Evolutionary conservation across 441 rosid species (phyloP).

Genomic region (Populus trichocarpa): DNA sequence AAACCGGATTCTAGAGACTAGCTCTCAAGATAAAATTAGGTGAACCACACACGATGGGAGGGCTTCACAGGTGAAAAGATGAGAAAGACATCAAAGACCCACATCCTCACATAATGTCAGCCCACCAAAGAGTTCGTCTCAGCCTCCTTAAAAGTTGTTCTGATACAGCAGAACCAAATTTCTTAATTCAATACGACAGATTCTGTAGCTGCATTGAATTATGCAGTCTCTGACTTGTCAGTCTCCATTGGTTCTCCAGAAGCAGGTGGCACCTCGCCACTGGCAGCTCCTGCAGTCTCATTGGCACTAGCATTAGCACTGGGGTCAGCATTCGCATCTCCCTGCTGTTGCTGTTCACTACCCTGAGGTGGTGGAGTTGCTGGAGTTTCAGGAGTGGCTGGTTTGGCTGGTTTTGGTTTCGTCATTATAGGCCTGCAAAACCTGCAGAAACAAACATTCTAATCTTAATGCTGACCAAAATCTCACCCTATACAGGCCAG

Average conservation of each 20-base stretch:
- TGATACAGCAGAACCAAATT: conserved; percentile 21
- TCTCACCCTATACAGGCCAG: background rate
- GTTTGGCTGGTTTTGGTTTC: conserved; percentile 71
- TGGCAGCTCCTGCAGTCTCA: conserved; percentile 25
- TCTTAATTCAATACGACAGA: background rate
- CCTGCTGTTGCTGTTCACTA: conserved; percentile 35
- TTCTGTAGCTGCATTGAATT: conserved; percentile 1
- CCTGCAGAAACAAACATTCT: conserved; percentile 35
- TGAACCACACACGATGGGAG: conserved; percentile 1
- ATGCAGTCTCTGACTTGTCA: conserved; percentile 47
- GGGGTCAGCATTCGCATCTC: conserved; percentile 26
- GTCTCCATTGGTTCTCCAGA: conserved; percentile 73
- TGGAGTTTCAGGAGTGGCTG: conserved; percentile 48
- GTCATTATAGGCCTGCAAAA: conserved; percentile 83
- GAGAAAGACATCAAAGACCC: background rate
- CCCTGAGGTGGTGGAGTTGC: conserved; percentile 53
- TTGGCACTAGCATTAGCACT: background rate
- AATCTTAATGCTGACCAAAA: background rate
- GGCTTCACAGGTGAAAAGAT: conserved; percentile 15
- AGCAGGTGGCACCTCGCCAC: conserved; percentile 37
- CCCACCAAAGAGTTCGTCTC: conserved; percentile 13
- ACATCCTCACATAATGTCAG: background rate
- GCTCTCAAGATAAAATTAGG: conserved; percentile 21
- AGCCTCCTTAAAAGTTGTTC: conserved; percentile 19
- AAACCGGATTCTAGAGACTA: conserved; percentile 28